Percentiles rank a stretch among this genome's conserved stretches.
Conservation (phyloP, 2,329 filamentous ascomycete species). For the Colletotrichum aenigma region DNA sequence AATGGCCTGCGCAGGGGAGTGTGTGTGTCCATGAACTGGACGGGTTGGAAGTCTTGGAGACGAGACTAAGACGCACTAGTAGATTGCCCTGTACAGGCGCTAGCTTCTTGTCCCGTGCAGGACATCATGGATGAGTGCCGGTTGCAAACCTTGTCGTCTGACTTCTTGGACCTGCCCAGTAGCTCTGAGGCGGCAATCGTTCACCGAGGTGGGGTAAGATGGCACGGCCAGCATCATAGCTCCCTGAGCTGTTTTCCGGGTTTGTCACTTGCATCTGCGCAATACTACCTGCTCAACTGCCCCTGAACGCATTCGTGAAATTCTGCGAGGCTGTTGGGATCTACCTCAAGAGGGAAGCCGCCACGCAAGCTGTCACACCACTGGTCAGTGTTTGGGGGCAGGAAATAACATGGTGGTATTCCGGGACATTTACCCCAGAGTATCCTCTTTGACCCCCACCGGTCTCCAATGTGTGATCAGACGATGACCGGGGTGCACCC, state of each 20-base stretch:
- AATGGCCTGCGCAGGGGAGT: not conserved
- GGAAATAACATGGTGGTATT: not conserved
- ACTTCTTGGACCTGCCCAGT: not conserved
- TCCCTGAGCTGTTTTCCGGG: not conserved
- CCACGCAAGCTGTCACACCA: not conserved
- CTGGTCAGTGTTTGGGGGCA: not conserved
- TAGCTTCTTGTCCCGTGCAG: not conserved
- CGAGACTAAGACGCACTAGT: not conserved
- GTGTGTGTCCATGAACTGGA: not conserved
- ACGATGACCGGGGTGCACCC: not conserved
- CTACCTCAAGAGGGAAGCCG: not conserved
- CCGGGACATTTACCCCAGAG: slow-evolving; percentile 1
- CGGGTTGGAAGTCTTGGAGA: not conserved
- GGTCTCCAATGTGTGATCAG: not conserved
- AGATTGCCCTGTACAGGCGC: not conserved
- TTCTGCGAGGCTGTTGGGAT: not conserved
- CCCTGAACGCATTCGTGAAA: not conserved
- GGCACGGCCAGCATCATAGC: not conserved
- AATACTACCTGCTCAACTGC: not conserved
- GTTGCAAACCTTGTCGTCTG: not conserved
- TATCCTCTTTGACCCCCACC: not conserved
- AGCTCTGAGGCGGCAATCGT: not conserved
- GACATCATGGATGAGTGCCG: not conserved
- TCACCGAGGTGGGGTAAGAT: not conserved
- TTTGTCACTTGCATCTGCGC: not conserved